These are phyloP conservation scores for Neoboletus subvelutipes DNA, from an alignment of 768 basidiomycete species.

Conservation along the genomic window DNA sequence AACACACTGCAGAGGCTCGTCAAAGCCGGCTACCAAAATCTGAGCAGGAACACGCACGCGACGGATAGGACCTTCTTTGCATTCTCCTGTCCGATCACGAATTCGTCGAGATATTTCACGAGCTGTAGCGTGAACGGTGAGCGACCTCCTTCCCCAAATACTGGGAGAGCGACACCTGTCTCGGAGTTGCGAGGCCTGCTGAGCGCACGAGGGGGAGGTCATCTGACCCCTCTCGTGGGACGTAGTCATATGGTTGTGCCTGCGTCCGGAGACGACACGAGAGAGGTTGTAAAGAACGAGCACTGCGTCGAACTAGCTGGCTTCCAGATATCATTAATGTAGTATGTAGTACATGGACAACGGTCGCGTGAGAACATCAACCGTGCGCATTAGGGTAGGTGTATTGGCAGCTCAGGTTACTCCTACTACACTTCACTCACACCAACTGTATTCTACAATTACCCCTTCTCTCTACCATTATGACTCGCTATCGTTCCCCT, in stretches of 20 bases:
- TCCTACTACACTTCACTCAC: neutral
- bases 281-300: slow-evolving; percentile 29
- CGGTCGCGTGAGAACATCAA: neutral
- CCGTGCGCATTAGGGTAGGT: neutral
- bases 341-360: neutral
- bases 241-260: slow-evolving; percentile 47
- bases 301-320: slow-evolving; percentile 24
- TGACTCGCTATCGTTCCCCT: slow-evolving; percentile 49
- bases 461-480: slow-evolving; percentile 19
- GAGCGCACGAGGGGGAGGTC: slow-evolving; percentile 37
- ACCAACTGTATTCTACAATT: neutral
- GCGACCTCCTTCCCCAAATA: neutral
- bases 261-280: slow-evolving; percentile 54
- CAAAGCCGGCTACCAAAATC: slow-evolving; percentile 2
- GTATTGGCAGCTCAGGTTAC: neutral
- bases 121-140: slow-evolving; percentile 47
- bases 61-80: slow-evolving; percentile 95
- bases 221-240: slow-evolving; percentile 31
- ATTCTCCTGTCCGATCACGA: slow-evolving; percentile 86
- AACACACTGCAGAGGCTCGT: slow-evolving; percentile 59
- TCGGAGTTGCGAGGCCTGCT: slow-evolving; percentile 58
- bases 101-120: slow-evolving; percentile 82
- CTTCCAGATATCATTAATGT: slow-evolving; percentile 23
- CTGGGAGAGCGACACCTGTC: slow-evolving; percentile 39
- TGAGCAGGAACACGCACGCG: slow-evolving; percentile 59